These are phyloP conservation scores for Anethum foeniculum DNA, from an alignment of 140 eudicot species.

Conservation along the genomic window DNA sequence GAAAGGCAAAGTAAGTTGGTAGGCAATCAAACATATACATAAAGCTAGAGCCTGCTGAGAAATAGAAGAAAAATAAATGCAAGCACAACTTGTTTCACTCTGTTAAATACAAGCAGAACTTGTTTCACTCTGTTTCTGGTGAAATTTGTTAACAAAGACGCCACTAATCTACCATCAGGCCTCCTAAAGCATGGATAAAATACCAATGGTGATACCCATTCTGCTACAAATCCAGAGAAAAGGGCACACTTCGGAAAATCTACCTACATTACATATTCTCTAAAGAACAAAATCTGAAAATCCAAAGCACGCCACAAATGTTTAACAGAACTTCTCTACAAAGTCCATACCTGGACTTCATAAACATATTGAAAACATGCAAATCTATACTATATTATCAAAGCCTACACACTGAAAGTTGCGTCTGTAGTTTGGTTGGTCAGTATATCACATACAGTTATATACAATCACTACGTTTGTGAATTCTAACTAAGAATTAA, in stretches of 20 bases:
- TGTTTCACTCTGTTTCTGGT: neutral
- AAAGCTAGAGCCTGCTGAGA: neutral
- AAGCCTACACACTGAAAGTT: too few species aligned
- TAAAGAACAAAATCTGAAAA: neutral
- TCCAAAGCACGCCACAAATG: neutral
- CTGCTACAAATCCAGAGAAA: neutral
- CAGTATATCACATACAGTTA: too few species aligned
- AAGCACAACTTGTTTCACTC: neutral
- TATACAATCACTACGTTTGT: too few species aligned
- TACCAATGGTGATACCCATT: neutral
- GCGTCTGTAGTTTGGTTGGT: too few species aligned
- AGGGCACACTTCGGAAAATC: neutral
- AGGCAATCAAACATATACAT: conserved; percentile 1
- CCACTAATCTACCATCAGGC: neutral
- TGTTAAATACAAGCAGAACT: neutral
- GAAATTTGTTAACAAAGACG: neutral
- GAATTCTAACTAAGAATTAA: too few species aligned
- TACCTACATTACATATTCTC: neutral
- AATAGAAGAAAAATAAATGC: neutral
- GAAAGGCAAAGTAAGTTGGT: neutral
- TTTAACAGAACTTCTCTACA: neutral
- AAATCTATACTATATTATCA: too few species aligned
- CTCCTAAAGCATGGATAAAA: neutral
- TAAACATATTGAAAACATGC: neutral
- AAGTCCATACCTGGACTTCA: neutral